phyloP scores from a whole-genome alignment of 2,329 filamentous ascomycete species.

The Microdochium trichocladiopsis region DNA sequence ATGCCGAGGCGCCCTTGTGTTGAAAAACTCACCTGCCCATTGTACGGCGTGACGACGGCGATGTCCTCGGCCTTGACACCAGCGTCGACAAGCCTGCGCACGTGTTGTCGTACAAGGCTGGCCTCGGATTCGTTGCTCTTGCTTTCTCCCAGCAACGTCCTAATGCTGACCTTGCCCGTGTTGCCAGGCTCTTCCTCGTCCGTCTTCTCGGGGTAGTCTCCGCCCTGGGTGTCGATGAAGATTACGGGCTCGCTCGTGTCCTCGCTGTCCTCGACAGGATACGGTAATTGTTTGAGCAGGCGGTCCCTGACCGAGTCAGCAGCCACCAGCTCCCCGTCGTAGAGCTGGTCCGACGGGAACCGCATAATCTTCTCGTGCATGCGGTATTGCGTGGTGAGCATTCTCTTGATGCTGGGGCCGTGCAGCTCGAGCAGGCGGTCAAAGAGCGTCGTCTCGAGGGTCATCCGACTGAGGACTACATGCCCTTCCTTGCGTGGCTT shows the following conservation, averaged over 20 bases:
- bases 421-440: conserved; percentile 79
- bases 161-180: conserved; percentile 20
- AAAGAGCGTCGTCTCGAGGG: conserved; percentile 85
- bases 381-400: conserved; percentile 95
- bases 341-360: conserved; percentile 85
- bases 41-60: conserved; percentile 92
- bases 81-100: conserved; percentile 65
- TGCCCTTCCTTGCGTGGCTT: conserved; percentile 20
- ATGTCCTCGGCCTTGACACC: conserved; percentile 80
- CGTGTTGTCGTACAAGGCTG: conserved; percentile 70
- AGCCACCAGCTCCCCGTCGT: conserved; percentile 74
- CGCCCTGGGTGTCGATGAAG: conserved; percentile 95
- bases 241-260: conserved; percentile 83
- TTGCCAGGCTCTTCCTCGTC: conserved; percentile 60
- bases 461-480: conserved; percentile 40
- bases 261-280: conserved; percentile 71
- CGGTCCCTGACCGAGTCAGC: conserved; percentile 71
- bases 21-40: conserved; percentile 62
- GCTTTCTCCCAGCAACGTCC: conserved; percentile 45
- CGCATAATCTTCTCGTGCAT: conserved; percentile 97
- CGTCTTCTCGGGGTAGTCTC: conserved; percentile 77
- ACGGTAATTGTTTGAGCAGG: conserved; percentile 70
- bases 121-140: conserved; percentile 94
- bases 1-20: too few relatives aligned
- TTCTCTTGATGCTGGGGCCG: conserved; percentile 77